A percentile compares a stretch with the other conserved stretches of the same genome.
phyloP scores from a whole-genome alignment of 2,329 filamentous ascomycete species.

The Trichoderma hamatum region DNA sequence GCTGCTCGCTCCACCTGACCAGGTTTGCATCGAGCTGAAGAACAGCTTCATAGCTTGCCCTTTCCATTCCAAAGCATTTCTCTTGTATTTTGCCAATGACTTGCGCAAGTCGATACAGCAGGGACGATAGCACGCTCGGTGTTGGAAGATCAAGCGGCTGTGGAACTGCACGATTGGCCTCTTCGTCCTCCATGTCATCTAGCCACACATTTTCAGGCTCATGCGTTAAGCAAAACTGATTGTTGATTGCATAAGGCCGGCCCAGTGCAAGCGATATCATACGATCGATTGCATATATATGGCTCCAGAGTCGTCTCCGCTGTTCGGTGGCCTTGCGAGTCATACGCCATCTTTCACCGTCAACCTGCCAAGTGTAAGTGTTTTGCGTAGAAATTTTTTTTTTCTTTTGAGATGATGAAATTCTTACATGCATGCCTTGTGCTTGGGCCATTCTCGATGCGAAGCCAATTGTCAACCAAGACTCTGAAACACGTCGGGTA shows the following conservation, averaged over 20 bases:
- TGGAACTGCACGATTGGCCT: neutral
- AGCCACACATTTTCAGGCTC: conserved; percentile 19
- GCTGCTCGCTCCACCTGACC: conserved; percentile 5
- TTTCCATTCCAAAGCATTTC: conserved; percentile 14
- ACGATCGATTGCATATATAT: conserved; percentile 13
- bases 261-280: conserved; percentile 17
- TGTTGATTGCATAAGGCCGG: conserved; percentile 10
- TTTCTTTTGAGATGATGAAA: neutral
- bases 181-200: conserved; percentile 8
- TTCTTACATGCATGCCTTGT: conserved; percentile 20
- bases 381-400: no score
- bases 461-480: conserved; percentile 13
- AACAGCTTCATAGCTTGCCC: conserved; percentile 5
- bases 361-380: neutral
- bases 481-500: conserved; percentile 12
- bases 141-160: conserved; percentile 10
- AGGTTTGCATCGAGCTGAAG: conserved; percentile 14
- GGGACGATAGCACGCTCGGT: neutral
- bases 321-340: conserved; percentile 3
- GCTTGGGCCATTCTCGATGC: conserved; percentile 18
- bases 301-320: conserved; percentile 14
- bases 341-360: conserved; percentile 15
- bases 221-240: conserved; percentile 5
- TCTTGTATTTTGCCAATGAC: conserved; percentile 16
- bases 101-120: conserved; percentile 14